phyloP scores from a whole-genome alignment of 352 stramenopile species.

The Phytophthora crassamura region DNA sequence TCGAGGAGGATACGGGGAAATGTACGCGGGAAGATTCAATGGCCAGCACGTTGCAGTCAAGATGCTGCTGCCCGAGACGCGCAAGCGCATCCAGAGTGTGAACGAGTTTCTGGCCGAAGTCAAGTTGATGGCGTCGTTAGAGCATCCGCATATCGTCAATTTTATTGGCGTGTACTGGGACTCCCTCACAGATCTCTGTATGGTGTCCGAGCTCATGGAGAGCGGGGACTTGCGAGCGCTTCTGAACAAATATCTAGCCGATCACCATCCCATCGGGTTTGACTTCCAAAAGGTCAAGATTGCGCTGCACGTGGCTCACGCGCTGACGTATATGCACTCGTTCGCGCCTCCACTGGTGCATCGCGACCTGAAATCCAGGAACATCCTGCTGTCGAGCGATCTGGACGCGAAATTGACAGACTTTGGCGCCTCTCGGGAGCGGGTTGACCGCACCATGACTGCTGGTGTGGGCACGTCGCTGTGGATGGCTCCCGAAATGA shows the following conservation, averaged over 20 bases:
- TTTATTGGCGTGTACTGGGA: conserved; percentile 59
- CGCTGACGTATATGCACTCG: conserved; percentile 23
- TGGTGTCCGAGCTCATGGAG: conserved; percentile 40
- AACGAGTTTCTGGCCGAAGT: conserved; percentile 43
- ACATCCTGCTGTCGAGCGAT: conserved; percentile 16
- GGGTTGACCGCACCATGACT: conserved; percentile 24
- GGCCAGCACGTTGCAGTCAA: conserved; percentile 44
- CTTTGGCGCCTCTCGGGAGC: conserved; percentile 34
- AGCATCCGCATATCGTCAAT: conserved; percentile 2
- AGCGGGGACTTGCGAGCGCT: conserved; percentile 31
- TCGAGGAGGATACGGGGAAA: conserved; percentile 39
- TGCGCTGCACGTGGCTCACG: conserved; percentile 31
- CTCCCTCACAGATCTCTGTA: conserved; percentile 27
- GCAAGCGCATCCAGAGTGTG: conserved; percentile 21
- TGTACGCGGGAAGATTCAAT: conserved; percentile 36
- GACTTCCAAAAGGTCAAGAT: conserved; percentile 35
- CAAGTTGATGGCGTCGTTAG: conserved; percentile 40
- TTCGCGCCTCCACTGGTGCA: too few relatives aligned
- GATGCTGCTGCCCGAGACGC: conserved; percentile 19
- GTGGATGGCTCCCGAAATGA: too few relatives aligned
- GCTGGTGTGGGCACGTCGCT: conserved; percentile 29
- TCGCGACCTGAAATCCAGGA: conserved; percentile 23
- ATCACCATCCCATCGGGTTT: conserved; percentile 17
- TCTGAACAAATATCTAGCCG: conserved; percentile 21
- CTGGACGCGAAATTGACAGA: conserved; percentile 34